Base-by-base conservation (phyloP, 176 grass and related monocot species). In the Guadua angustifolia region DNA sequence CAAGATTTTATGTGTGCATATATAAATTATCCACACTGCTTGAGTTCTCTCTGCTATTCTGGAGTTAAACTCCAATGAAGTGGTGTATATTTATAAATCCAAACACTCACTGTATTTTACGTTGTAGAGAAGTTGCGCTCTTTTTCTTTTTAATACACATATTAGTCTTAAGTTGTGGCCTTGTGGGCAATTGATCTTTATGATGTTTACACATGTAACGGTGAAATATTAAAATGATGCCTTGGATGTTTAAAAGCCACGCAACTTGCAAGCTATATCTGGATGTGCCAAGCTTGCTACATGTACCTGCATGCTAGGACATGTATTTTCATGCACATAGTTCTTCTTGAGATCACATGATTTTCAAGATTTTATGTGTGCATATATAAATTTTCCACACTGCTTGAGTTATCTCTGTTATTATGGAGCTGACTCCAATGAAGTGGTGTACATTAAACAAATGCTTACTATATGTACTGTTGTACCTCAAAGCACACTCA, bases 21-120 rank as follows among this genome's bases (percentile, higher is more conserved):
- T 85, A 84, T 16, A 56, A 69, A 79, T 67, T 50, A 40, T 83
- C 80, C 51, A 74, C 88, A 87, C 60, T 83, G 84, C 74, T 87
- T 92, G 80, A 86, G 90, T 92, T 89, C n/a, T 86, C 80, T 89
- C 83, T 85, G n/a, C 2, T 64, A 16, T 71, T 15, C 21, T 92
- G 59, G 86, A 86, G 87, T 4, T 43, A 71, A 56, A 86, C 75
- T 89, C 79, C 79, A 89, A 83, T 83, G 84, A 84, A 75, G 53
- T 79, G 69, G 79, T 26, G 13, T 64, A 79, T 75, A 88, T 56
- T 73, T 68, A 69, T 45, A 40, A 49, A 61, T 63, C 51, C 18
- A 46, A 3, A 72, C 67, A 19, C 0, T 0, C 52, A 39, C 25
- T 51, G 2, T 0, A 6, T 77, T 66, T 42, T 66, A 64, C 61